These are phyloP conservation scores for Mycena filopes DNA, from an alignment of 768 basidiomycete genomes.

Conservation along the genomic window DNA sequence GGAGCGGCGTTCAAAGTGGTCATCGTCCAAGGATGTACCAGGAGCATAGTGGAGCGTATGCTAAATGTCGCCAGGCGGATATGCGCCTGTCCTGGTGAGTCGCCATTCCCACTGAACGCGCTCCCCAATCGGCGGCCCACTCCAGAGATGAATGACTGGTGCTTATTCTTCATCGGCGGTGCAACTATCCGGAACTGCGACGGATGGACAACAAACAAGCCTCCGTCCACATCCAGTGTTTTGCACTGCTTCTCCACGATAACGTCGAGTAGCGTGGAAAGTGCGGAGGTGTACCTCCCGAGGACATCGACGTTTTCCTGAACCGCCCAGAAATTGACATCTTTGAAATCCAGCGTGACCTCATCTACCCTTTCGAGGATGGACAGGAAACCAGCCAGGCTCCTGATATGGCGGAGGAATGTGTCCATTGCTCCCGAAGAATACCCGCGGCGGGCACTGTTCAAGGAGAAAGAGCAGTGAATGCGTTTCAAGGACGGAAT, in stretches of 20 bases:
- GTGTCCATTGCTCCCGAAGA: conserved; percentile 1
- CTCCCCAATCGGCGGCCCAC: conserved; percentile 18
- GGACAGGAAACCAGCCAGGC: conserved; percentile 20
- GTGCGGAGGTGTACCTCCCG: conserved; percentile 9
- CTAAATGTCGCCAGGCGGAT: conserved; percentile 12
- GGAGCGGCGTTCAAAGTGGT: conserved; percentile 13
- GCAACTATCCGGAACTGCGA: conserved; percentile 18
- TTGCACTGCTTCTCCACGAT: conserved; percentile 14
- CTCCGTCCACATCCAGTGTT: conserved; percentile 19
- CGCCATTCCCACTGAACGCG: background rate
- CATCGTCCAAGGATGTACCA: conserved; percentile 28
- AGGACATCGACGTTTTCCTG: conserved; percentile 13
- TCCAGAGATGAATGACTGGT: conserved; percentile 1
- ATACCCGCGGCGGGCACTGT: conserved; percentile 16
- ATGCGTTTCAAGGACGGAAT: conserved; percentile 18
- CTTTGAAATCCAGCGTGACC: conserved; percentile 26
- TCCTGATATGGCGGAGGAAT: conserved; percentile 17
- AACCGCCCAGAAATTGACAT: conserved; percentile 26
- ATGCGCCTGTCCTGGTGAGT: background rate
- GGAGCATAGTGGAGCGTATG: conserved; percentile 26
- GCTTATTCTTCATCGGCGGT: background rate
- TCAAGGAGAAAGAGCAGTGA: conserved; percentile 28
- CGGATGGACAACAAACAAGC: conserved; percentile 27
- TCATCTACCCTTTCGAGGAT: conserved; percentile 20
- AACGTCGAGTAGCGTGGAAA: conserved; percentile 20